Conservation (phyloP, 345 rosid species). For the Pistacia atlantica region DNA sequence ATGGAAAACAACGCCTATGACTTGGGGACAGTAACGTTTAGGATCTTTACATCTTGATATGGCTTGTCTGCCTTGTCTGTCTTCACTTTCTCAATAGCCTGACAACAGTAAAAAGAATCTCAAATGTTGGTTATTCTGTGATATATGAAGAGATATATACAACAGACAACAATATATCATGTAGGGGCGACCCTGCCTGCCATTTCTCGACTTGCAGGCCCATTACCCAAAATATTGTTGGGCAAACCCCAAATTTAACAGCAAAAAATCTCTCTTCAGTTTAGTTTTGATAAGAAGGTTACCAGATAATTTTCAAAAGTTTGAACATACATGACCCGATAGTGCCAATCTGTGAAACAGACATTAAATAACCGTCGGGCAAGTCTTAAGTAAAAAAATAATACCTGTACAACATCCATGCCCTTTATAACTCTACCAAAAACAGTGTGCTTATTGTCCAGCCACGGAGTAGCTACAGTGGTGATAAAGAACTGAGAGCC, state of each 20-base stretch:
- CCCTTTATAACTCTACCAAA: conserved; percentile 92
- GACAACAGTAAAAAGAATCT: conserved; percentile 21
- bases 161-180: neutral
- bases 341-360: neutral
- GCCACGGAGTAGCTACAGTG: conserved; percentile 98
- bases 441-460: conserved; percentile 95
- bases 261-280: neutral
- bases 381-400: conserved; percentile 4
- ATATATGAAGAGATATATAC: neutral
- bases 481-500: conserved; percentile 96
- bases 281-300: neutral
- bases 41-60: conserved; percentile 84
- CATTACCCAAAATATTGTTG: neutral
- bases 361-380: neutral
- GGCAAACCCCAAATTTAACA: neutral
- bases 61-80: conserved; percentile 86
- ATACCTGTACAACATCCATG: conserved; percentile 99
- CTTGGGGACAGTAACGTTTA: conserved; percentile 86
- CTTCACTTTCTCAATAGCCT: conserved; percentile 97
- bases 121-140: conserved; percentile 4
- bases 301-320: neutral
- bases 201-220: neutral
- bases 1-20: conserved; percentile 30
- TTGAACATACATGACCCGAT: neutral
- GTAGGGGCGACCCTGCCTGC: neutral